Evolutionary conservation across 257 asterid species (phyloP).

Genomic region (Rauvolfia tetraphylla): DNA sequence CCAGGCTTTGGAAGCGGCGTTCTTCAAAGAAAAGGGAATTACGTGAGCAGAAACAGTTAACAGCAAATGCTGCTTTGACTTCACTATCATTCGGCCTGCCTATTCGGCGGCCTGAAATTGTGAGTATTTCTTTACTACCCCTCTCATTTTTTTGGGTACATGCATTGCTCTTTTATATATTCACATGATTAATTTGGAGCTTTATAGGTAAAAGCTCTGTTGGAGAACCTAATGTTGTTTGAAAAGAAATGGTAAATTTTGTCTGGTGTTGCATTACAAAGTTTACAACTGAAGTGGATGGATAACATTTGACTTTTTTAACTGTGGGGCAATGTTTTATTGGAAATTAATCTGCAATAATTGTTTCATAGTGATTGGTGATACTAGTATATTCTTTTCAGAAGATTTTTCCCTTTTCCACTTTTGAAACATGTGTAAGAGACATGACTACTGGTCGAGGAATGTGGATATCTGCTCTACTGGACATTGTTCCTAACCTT

Average conservation of each 20-base stretch:
- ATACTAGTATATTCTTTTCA: background rate
- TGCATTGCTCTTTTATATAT: background rate
- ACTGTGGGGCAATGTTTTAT: background rate
- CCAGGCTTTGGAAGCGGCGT: constrained; percentile 86
- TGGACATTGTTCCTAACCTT: background rate
- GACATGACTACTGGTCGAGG: background rate
- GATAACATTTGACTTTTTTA: background rate
- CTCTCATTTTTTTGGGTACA: background rate
- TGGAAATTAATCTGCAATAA: background rate
- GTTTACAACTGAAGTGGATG: background rate
- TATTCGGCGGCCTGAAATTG: constrained; percentile 54
- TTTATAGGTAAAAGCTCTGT: background rate
- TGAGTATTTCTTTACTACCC: constrained; percentile 25
- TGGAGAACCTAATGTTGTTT: background rate
- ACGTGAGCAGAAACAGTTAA: constrained; percentile 63
- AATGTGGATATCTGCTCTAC: background rate
- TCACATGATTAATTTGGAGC: background rate
- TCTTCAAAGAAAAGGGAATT: constrained; percentile 58
- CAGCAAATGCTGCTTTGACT: constrained; percentile 70
- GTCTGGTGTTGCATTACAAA: background rate
- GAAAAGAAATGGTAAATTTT: background rate
- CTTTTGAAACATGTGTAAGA: background rate
- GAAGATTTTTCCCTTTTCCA: background rate
- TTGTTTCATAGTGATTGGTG: background rate
- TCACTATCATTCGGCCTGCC: constrained; percentile 76